Evolutionary conservation across 192 early-diverging fungal genomes (phyloP).

Genomic region (Thamnidium elegans): DNA sequence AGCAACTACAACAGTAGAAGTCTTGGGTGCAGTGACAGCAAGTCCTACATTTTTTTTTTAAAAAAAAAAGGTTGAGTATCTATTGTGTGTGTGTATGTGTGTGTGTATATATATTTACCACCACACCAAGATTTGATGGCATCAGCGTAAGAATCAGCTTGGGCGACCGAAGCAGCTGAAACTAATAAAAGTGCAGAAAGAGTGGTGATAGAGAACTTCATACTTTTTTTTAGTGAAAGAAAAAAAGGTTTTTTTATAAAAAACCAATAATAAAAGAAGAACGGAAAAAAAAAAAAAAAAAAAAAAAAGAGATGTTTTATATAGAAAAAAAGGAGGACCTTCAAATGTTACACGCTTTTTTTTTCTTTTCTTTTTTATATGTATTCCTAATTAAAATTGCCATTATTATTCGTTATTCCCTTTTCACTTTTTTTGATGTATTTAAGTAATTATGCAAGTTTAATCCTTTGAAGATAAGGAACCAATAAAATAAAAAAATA

Average conservation of each 20-base stretch:
- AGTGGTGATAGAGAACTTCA: conserved; percentile 33
- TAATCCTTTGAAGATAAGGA: too few relatives aligned
- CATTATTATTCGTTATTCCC: background rate
- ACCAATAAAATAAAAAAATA: too few relatives aligned
- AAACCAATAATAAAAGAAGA: background rate
- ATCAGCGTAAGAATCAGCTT: conserved; percentile 31
- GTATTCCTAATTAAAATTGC: background rate
- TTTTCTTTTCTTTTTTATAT: too few relatives aligned
- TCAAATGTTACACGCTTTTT: background rate
- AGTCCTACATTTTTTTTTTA: conserved; percentile 20
- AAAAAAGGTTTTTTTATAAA: background rate
- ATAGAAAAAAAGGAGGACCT: background rate
- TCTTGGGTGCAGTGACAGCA: conserved; percentile 13
- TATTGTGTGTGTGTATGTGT: background rate
- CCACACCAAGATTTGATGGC: conserved; percentile 33
- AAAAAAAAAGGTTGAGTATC: background rate
- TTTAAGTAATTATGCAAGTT: too few relatives aligned
- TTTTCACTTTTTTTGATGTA: background rate
- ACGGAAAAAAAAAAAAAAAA: conserved; percentile 2
- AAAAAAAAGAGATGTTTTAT: background rate
- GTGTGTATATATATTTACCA: conserved; percentile 11
- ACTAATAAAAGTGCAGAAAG: conserved; percentile 27
- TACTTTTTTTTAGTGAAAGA: conserved; percentile 6
- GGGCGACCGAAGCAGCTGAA: conserved; percentile 8
- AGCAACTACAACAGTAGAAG: conserved; percentile 17